Conservation (phyloP, 352 stramenopile species). For the Phytophthora kernoviae region DNA sequence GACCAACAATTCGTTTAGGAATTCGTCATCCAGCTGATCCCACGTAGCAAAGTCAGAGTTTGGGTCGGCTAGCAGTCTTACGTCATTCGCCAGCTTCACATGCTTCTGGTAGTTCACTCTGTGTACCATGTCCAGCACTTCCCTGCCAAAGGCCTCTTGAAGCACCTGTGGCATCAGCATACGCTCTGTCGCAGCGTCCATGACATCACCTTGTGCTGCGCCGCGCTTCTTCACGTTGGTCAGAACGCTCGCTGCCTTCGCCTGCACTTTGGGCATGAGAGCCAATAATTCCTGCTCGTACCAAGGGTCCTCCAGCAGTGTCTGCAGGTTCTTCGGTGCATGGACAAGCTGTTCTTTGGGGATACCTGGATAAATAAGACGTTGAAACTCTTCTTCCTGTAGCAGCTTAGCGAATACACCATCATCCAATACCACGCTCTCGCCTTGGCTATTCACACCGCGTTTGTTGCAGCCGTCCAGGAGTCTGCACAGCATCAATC, state of each 20-base stretch:
- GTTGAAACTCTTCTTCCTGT: constrained; percentile 70
- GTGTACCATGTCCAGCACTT: constrained; percentile 85
- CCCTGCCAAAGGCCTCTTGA: constrained; percentile 84
- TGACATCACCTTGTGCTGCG: constrained; percentile 72
- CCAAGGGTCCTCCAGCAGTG: constrained; percentile 74
- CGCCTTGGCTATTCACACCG: constrained; percentile 58
- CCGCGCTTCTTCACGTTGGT: constrained; percentile 82
- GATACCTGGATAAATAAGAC: constrained; percentile 82
- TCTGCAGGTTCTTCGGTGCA: constrained; percentile 74
- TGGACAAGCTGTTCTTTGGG: constrained; percentile 65
- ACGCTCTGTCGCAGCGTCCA: constrained; percentile 74
- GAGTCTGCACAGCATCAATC: constrained; percentile 65
- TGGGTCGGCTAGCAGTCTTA: constrained; percentile 60
- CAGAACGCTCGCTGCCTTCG: constrained; percentile 77
- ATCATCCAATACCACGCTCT: constrained; percentile 74
- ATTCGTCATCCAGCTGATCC: constrained; percentile 62
- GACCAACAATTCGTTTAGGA: constrained; percentile 46
- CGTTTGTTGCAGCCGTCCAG: constrained; percentile 59
- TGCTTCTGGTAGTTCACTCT: constrained; percentile 86
- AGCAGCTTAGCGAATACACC: constrained; percentile 83
- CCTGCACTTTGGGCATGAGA: constrained; percentile 84
- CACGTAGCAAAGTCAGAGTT: constrained; percentile 59
- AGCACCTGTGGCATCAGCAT: constrained; percentile 76
- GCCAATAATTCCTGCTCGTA: constrained; percentile 80
- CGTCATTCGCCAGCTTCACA: constrained; percentile 70